Evolutionary conservation across 2,329 filamentous ascomycete genomes (phyloP).

Genomic region (Parascedosporium putredinis): DNA sequence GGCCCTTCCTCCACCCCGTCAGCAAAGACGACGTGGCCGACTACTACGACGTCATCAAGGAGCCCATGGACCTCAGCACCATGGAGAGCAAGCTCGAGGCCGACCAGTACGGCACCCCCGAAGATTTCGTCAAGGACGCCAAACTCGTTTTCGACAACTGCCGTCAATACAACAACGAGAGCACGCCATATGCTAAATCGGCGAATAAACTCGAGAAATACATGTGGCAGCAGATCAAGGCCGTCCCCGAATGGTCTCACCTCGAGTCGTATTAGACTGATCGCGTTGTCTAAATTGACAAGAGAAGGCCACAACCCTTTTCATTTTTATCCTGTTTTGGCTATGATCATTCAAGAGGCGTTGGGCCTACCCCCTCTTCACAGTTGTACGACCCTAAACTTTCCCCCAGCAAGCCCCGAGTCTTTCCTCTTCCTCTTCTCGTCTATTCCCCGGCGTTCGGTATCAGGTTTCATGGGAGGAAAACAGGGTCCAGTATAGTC

Average conservation of each 20-base stretch:
- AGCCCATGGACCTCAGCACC: slow-evolving; percentile 91
- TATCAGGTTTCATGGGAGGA: too few relatives aligned
- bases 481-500: too few relatives aligned
- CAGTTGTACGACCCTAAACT: too few relatives aligned
- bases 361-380: too few relatives aligned
- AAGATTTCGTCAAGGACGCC: slow-evolving; percentile 86
- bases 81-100: slow-evolving; percentile 96
- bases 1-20: slow-evolving; percentile 91
- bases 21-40: slow-evolving; percentile 95
- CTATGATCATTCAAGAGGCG: too few relatives aligned
- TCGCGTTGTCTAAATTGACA: background rate
- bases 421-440: too few relatives aligned
- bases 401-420: too few relatives aligned
- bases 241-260: slow-evolving; percentile 84
- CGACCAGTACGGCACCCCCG: slow-evolving; percentile 80
- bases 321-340: background rate
- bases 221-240: slow-evolving; percentile 89
- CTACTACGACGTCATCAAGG: slow-evolving; percentile 96
- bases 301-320: background rate
- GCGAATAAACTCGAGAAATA: slow-evolving; percentile 88
- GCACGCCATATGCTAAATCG: slow-evolving; percentile 86
- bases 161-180: slow-evolving; percentile 92
- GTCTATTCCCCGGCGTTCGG: too few relatives aligned
- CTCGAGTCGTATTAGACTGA: slow-evolving; percentile 34
- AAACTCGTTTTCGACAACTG: slow-evolving; percentile 91